Conservation (phyloP, 345 rosid genomes). For the Limnanthes douglasii region DNA sequence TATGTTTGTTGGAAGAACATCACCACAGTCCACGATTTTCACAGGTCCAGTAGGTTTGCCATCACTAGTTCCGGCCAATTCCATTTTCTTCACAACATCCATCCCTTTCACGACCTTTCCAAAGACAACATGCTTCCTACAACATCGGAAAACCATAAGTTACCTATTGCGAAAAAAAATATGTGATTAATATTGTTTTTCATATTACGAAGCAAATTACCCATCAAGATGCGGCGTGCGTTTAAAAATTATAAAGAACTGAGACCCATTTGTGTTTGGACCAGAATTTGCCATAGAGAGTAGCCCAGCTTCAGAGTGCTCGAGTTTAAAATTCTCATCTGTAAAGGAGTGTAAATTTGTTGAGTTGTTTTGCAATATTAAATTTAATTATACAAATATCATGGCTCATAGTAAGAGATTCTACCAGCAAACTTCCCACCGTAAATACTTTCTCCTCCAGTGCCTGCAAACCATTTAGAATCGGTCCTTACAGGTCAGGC, state of each 20-base stretch:
- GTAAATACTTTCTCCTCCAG: slow-evolving; percentile 97
- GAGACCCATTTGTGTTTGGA: slow-evolving; percentile 90
- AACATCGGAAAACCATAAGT: slow-evolving; percentile 6
- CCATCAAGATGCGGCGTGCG: slow-evolving; percentile 84
- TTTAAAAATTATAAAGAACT: slow-evolving; percentile 79
- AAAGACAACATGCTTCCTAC: slow-evolving; percentile 95
- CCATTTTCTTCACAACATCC: slow-evolving; percentile 70
- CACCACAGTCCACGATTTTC: slow-evolving; percentile 68
- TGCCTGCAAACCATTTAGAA: slow-evolving; percentile 84
- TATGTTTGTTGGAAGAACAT: slow-evolving; percentile 29
- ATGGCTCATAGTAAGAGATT: slow-evolving; percentile 2
- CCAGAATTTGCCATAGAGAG: slow-evolving; percentile 98
- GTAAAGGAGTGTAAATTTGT: slow-evolving; percentile 12
- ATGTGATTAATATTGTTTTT: too few relatives aligned
- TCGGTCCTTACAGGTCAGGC: slow-evolving; percentile 37
- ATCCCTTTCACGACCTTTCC: slow-evolving; percentile 82
- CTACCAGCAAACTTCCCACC: slow-evolving; percentile 95
- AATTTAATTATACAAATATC: not conserved
- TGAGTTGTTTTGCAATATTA: too few relatives aligned
- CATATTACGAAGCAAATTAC: slow-evolving; percentile 28
- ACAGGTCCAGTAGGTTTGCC: slow-evolving; percentile 48
- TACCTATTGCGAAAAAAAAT: too few relatives aligned
- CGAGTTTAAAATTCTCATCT: slow-evolving; percentile 85
- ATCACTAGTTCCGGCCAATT: slow-evolving; percentile 48
- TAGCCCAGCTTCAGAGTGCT: slow-evolving; percentile 69